Evolutionary conservation across 495 filamentous ascomycete species (phyloP).

Genomic region (Xylaria sp.): DNA sequence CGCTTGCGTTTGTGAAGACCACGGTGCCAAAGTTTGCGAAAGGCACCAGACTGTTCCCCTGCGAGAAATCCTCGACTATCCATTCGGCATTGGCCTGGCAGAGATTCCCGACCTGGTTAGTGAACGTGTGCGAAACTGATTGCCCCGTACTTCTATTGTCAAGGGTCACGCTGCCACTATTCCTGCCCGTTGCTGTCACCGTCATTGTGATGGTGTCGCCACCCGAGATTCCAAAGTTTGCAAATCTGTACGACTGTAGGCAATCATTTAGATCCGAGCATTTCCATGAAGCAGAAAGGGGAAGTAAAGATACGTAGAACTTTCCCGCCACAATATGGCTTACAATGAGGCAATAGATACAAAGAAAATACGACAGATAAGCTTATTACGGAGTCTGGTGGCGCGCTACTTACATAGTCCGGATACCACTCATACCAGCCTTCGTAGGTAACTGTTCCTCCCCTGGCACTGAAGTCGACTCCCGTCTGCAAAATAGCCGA

Average conservation of each 20-base stretch:
- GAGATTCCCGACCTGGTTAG: slow-evolving; percentile 41
- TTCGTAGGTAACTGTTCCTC: slow-evolving; percentile 49
- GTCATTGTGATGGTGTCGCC: slow-evolving; percentile 64
- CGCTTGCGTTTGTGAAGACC: slow-evolving; percentile 52
- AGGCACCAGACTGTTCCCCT: slow-evolving; percentile 54
- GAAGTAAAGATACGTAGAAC: background rate
- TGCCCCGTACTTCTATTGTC: slow-evolving; percentile 63
- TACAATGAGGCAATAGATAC: background rate
- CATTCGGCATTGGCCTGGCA: slow-evolving; percentile 65
- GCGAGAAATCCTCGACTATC: slow-evolving; percentile 70
- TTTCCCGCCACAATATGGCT: background rate
- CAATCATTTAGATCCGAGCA: slow-evolving; percentile 17
- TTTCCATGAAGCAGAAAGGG: background rate
- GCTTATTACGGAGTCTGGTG: background rate
- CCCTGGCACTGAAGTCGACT: slow-evolving; percentile 60
- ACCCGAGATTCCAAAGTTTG: slow-evolving; percentile 55
- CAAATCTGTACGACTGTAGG: slow-evolving; percentile 60
- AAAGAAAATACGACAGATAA: background rate
- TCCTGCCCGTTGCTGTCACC: slow-evolving; percentile 55
- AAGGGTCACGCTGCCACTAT: slow-evolving; percentile 60
- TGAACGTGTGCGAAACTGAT: slow-evolving; percentile 59
- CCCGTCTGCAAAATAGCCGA: slow-evolving; percentile 68
- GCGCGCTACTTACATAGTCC: slow-evolving; percentile 34
- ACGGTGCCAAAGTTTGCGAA: slow-evolving; percentile 63
- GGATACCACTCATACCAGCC: slow-evolving; percentile 75